A percentile compares a stretch with the other conserved stretches of the same genome.
Evolutionary conservation across 805 yeast genomes (phyloP).

Genomic region (Barnettozyma siamensis): DNA sequence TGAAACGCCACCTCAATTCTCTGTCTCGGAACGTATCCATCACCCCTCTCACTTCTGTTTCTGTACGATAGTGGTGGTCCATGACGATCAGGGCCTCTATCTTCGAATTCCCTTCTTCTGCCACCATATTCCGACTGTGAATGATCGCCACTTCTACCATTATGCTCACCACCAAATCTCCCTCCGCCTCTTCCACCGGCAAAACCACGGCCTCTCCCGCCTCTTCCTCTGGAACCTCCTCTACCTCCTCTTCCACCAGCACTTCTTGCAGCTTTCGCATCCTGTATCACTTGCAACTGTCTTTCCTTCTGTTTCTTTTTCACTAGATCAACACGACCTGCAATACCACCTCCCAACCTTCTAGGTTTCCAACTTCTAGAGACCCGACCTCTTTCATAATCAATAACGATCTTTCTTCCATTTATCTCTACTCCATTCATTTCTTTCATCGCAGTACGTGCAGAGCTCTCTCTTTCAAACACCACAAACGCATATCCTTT

Average conservation of each 20-base stretch:
- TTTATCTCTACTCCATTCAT: slow-evolving; percentile 48
- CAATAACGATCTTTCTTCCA: slow-evolving; percentile 57
- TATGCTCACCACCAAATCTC: neutral
- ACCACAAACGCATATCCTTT: slow-evolving; percentile 84
- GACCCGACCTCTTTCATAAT: slow-evolving; percentile 64
- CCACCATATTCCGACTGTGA: neutral
- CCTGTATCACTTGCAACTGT: slow-evolving; percentile 3
- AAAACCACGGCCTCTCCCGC: neutral
- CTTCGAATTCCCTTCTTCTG: slow-evolving; percentile 6
- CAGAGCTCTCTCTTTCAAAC: slow-evolving; percentile 55
- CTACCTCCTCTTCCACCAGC: slow-evolving; percentile 15
- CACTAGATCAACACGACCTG: slow-evolving; percentile 66
- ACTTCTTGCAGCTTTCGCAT: slow-evolving; percentile 10
- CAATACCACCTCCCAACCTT: slow-evolving; percentile 88
- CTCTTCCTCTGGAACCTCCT: slow-evolving; percentile 13
- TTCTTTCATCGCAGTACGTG: slow-evolving; percentile 54
- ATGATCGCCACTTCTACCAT: too few relatives aligned
- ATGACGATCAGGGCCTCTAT: slow-evolving; percentile 16
- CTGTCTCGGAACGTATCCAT: slow-evolving; percentile 1
- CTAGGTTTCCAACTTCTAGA: slow-evolving; percentile 66
- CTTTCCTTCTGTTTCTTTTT: slow-evolving; percentile 17
- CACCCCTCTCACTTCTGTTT: slow-evolving; percentile 12
- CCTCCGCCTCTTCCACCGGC: slow-evolving; percentile 5
- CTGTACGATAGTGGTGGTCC: neutral
- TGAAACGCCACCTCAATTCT: too few relatives aligned